Evolutionary conservation across 371 early-diverging fungal species (phyloP), one percentile per base, ranked within the genome.

Genomic region (Aphelidium insulamus): DNA sequence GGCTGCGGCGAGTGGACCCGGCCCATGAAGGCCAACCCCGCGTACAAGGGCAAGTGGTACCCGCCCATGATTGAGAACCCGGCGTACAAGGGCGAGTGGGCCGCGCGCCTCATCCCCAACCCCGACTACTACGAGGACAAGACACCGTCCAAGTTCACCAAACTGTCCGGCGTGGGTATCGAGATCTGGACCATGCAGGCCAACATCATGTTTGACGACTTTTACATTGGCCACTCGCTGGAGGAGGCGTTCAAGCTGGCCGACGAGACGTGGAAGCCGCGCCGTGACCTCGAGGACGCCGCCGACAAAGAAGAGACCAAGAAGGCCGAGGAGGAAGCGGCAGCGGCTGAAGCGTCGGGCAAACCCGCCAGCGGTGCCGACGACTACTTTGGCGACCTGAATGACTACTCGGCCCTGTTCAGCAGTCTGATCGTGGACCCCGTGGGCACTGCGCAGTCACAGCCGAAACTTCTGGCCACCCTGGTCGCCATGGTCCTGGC

Each of bases 141-240:
- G 30, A 46, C 57, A 25, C 74, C 75, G 16, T 59, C 79, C 48
- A 70, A 77, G 46, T 71, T 77, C 30, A 72, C 67, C 46, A 67
- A 70, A 37, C 78, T 86, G 32, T 66, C 58, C 32, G 78, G 76
- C 39, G 49, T 87, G 38, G 97, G 91, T 33, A 66, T 92, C 40
- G 97, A 95, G 55, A 52, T 92, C 42, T 95, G 92, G 97, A 86
- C 85, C 49, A 86, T 95, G 65, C 82, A 84, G 65, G 59, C 74
- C 41, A 75, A 74, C 30, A 77, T 85, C 36, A 60, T 75, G 43
- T 92, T 95, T 54, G 84, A 92, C 56, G 84, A 91, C 59, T 67
- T 95, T 48, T 64, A 82, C 46, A 48, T 83, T 31, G 75, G 72
- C 15, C 63, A 69, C 46, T 72, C 72, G 34, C 56, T 57, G 32